These are phyloP conservation scores for Penicillium coprophilum DNA, from an alignment of 495 filamentous ascomycete species.

Conservation along the genomic window DNA sequence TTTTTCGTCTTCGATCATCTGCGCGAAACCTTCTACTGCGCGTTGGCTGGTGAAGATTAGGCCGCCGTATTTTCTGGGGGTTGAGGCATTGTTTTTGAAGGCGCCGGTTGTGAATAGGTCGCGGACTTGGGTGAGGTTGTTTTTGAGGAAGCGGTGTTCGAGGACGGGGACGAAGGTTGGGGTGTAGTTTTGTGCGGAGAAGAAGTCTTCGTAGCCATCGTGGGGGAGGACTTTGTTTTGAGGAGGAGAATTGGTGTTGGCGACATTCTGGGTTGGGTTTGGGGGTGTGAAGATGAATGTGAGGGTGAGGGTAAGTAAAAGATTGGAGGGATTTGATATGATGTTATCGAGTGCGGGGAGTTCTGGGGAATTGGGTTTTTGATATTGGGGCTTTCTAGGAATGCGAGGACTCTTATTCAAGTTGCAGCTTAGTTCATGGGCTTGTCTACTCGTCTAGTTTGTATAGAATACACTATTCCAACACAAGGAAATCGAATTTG, in stretches of 20 bases:
- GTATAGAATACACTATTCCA: not conserved
- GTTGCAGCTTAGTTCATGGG: not conserved
- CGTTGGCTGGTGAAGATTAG: conserved; percentile 93
- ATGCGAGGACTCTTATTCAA: not conserved
- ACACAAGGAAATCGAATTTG: conserved; percentile 40
- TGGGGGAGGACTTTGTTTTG: conserved; percentile 80
- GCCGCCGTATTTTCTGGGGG: conserved; percentile 62
- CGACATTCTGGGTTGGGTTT: conserved; percentile 13
- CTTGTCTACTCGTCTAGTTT: conserved; percentile 6
- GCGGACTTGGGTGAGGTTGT: conserved; percentile 48
- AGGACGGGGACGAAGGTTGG: conserved; percentile 84
- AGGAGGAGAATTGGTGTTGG: conserved; percentile 63
- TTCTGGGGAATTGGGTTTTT: conserved; percentile 14
- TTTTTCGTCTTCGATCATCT: conserved; percentile 53
- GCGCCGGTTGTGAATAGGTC: conserved; percentile 37
- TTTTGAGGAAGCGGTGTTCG: conserved; percentile 60
- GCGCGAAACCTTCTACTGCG: conserved; percentile 80
- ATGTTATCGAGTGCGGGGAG: conserved; percentile 18
- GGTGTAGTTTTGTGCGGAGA: conserved; percentile 47
- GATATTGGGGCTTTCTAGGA: not conserved
- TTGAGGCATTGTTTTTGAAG: conserved; percentile 14
- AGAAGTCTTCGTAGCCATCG: conserved; percentile 78
- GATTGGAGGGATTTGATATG: conserved; percentile 2
- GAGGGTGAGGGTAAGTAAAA: not conserved
- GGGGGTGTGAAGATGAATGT: not conserved